Evolutionary conservation across 352 stramenopile genomes (phyloP), one percentile per base, ranked within the genome.

Genomic region (Globisporangium solare): DNA sequence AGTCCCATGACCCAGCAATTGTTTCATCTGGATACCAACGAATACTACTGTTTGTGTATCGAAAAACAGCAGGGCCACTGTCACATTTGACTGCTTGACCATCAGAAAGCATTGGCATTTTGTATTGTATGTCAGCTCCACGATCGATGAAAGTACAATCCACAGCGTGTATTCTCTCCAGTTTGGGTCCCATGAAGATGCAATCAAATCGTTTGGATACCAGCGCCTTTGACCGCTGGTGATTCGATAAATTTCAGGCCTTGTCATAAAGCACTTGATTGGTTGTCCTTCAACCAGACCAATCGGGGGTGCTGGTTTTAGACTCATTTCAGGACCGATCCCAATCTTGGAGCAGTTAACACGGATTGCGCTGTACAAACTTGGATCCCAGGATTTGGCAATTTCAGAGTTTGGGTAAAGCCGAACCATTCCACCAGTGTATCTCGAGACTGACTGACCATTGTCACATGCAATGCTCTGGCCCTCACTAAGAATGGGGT

Each of bases 1-100:
- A 0, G 22, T 72, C 65, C 65, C 65, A 72, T 14, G 65, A 72
- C 21, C 27, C 45, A 3, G 65, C 65, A 47, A 72, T 56, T 0
- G 35, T 8, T 10, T 52, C 20, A 21, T 39, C 47, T 15, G 54
- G 53, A 18, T 72, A 72, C 48, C 45, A 51, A 14, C 47, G 55
- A 7, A 65, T 12, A 3, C 39, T 51, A 0, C 42, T 46, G 40
- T 52, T 57, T 37, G 20, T 51, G 40, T 58, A 63, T 0, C 65
- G 56, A 40, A 54, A 66, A 24, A 63, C n/a, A 1, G 21, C 41
- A 8, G 49, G 5, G 6, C 45, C n/a, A 20, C 50, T 27, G 6
- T 51, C 31, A 43, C 60, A 66, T 18, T 52, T 54, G 2, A 72
- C 50, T 3, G 61, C 27, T 37, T 68, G 56, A 10, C 65, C 65